phyloP scores from a whole-genome alignment of 305 asterid species.

The Fraxinus velutina region DNA sequence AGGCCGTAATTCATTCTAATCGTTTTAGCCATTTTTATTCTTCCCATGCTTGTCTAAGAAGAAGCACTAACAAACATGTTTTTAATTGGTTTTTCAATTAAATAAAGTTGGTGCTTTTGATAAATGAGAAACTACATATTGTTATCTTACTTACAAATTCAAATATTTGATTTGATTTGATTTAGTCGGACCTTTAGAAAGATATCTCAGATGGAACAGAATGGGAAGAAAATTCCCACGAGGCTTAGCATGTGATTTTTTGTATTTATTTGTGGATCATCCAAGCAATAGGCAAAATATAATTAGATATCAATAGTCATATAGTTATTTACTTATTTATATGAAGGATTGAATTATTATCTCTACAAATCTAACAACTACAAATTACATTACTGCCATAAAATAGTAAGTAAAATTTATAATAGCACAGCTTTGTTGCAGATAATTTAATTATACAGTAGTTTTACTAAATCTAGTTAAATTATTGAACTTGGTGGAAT shows the following conservation, averaged over 20 bases:
- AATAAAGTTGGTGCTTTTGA: background rate
- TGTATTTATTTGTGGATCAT: background rate
- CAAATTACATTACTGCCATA: background rate
- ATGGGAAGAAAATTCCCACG: background rate
- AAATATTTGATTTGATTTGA: background rate
- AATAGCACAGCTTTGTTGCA: background rate
- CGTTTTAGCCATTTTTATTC: background rate
- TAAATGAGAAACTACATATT: background rate
- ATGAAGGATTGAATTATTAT: background rate
- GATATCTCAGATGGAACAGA: background rate
- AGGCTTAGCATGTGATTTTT: background rate
- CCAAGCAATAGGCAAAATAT: background rate
- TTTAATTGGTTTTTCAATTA: background rate
- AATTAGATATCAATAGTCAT: background rate
- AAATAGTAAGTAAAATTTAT: background rate
- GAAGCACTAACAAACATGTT: background rate
- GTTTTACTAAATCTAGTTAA: background rate
- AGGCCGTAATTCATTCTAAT: background rate
- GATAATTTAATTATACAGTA: background rate
- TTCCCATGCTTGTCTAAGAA: background rate
- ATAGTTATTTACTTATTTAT: background rate
- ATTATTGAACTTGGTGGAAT: background rate
- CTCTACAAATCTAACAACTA: background rate
- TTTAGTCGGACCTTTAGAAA: background rate
- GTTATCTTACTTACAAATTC: background rate